Base-by-base conservation (phyloP, 169 alveolate species). In the Neospora caninum region DNA sequence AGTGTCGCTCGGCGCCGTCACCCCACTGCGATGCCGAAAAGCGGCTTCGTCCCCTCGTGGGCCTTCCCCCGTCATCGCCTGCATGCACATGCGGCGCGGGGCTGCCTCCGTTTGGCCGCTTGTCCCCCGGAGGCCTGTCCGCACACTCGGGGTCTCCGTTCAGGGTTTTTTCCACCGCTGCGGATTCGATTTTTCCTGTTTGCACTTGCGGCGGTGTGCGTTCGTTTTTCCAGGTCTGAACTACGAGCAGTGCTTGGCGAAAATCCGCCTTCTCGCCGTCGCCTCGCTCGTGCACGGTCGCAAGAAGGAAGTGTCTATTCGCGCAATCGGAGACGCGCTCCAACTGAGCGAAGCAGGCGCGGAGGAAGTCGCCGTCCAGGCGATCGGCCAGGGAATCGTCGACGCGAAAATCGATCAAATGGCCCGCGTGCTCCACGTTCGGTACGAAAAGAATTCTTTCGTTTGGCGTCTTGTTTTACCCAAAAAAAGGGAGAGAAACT, bases 381-480 rank as follows among this genome's bases (percentile, higher is more conserved):
- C 96, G 45, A 91, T 95, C 39, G 94, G 95, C 16, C 92, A 73
- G 88, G 95, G 95, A 10, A 80, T 93, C 34, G 38, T 95, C 38
- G 96, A 95, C 18, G 96, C 96, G 34, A 93, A 93, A 6, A 94
- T 95, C 70, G 96, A 95, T 64, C 95, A 95, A 49, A 83, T 95
- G 67, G 92, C 73, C 0, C 70, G 91, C 29, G 93, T 94, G 38
- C 67, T 93, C 42, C 95, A 49, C 58, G 84, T 93, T 91, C n/a
- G 93, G 95, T 93, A 16, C 0, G 91, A 31, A 25, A 20, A 54
- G 36, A 53, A 86, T 18, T 83, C 43, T 4, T 83, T 27, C 53
- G 27, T 27, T 38, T 41, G 18, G 18, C 18, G 27, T 20, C 18
- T 80, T 20, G 18, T 38, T 27, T 25, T 27, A 20, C 27, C 27